Evolutionary conservation across 345 rosid species (phyloP).

Genomic region (Aethionema arabicum): DNA sequence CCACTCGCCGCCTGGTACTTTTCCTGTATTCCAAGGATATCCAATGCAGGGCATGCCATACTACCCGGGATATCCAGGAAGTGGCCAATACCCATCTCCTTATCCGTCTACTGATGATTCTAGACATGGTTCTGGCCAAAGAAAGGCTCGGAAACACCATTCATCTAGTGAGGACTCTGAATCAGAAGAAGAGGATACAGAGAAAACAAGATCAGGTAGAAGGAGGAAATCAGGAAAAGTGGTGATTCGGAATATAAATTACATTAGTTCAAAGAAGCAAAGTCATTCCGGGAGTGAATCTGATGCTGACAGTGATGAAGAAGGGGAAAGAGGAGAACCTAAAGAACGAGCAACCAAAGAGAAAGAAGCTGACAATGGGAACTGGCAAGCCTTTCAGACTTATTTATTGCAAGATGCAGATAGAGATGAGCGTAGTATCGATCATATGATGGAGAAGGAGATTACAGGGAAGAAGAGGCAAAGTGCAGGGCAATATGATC

Average conservation of each 20-base stretch:
- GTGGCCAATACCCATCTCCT: slow-evolving; percentile 60
- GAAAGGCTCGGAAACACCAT: slow-evolving; percentile 55
- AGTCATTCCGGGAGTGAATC: slow-evolving; percentile 55
- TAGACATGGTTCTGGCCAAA: slow-evolving; percentile 51
- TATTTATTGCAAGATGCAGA: slow-evolving; percentile 72
- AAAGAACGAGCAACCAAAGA: slow-evolving; percentile 42
- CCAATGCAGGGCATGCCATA: slow-evolving; percentile 83
- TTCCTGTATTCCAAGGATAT: slow-evolving; percentile 80
- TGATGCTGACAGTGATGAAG: slow-evolving; percentile 53
- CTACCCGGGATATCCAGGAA: slow-evolving; percentile 65
- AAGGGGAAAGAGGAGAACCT: slow-evolving; percentile 38
- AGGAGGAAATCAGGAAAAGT: slow-evolving; percentile 68
- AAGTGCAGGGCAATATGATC: slow-evolving; percentile 53
- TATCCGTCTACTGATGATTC: slow-evolving; percentile 67
- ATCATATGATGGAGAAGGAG: slow-evolving; percentile 62
- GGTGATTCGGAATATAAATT: slow-evolving; percentile 83
- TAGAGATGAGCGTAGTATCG: slow-evolving; percentile 52
- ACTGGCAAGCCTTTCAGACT: slow-evolving; percentile 93
- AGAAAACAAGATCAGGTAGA: slow-evolving; percentile 54
- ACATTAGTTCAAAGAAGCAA: slow-evolving; percentile 64
- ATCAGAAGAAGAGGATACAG: slow-evolving; percentile 52
- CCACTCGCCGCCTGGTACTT: slow-evolving; percentile 82
- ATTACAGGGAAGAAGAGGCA: slow-evolving; percentile 49
- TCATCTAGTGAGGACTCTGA: slow-evolving; percentile 56
- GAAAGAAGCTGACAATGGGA: slow-evolving; percentile 59